Evolutionary conservation across 352 stramenopile genomes (phyloP).

Genomic region (Globisporangium emineosum): DNA sequence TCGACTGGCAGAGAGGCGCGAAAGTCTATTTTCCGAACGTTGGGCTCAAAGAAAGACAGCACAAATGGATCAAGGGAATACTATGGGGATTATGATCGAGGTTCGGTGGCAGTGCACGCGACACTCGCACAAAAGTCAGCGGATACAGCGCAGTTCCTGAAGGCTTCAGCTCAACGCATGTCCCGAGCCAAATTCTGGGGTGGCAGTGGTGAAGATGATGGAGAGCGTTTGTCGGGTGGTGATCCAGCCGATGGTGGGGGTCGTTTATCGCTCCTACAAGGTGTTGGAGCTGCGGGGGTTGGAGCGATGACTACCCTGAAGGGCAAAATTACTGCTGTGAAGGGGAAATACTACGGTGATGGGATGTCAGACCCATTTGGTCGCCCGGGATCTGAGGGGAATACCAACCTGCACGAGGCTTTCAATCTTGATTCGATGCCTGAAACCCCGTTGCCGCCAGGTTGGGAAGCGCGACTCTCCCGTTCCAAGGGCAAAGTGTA

Average conservation of each 20-base stretch:
- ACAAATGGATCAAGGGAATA: slow-evolving; percentile 23
- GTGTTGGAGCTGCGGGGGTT: slow-evolving; percentile 45
- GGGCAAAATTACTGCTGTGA: slow-evolving; percentile 63
- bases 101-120: slow-evolving; percentile 43
- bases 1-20: slow-evolving; percentile 34
- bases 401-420: slow-evolving; percentile 31
- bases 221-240: slow-evolving; percentile 49
- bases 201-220: slow-evolving; percentile 34
- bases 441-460: slow-evolving; percentile 51
- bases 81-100: slow-evolving; percentile 38
- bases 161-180: slow-evolving; percentile 68
- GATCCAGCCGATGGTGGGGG: slow-evolving; percentile 40
- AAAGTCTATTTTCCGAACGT: slow-evolving; percentile 60
- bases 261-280: slow-evolving; percentile 63
- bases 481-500: slow-evolving; percentile 85
- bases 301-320: slow-evolving; percentile 77
- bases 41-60: slow-evolving; percentile 76
- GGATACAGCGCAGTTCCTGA: slow-evolving; percentile 76
- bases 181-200: slow-evolving; percentile 59
- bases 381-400: slow-evolving; percentile 7
- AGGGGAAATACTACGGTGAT: slow-evolving; percentile 77
- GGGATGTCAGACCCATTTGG: slow-evolving; percentile 7
- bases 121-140: slow-evolving; percentile 70
- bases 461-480: slow-evolving; percentile 78
- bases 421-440: slow-evolving; percentile 70